Base-by-base conservation (phyloP, 352 stramenopile genomes). In the Phytophthora melonis region DNA sequence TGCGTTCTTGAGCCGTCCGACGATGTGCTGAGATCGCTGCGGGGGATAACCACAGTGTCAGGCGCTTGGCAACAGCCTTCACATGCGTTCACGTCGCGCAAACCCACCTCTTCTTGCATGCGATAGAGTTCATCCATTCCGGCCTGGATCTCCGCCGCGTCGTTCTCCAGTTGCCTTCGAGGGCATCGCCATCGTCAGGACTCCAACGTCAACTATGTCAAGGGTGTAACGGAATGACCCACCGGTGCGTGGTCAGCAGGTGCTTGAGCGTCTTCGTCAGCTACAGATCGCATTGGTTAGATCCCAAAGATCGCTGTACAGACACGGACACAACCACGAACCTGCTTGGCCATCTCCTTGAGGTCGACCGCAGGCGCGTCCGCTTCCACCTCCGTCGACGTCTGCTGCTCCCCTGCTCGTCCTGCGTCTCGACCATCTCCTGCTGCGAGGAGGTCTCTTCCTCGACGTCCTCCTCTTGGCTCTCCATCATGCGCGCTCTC, bases 111-210 rank as follows among this genome's bases (percentile, higher is more conserved):
- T 59, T 92, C 82, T 71, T 94, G 87, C 41, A 80, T 80, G 16
- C 71, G 69, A 54, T 92, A 55, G 23, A 94, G 69, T 30, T 88
- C 74, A 10, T 91, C 78, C 69, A 94, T 77, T 61, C 89, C 87
- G 9, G 66, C 76, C 75, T 92, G 87, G 52, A 94, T 90, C 64
- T 64, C 79, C 5, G 63, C 63, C 1, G 79, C 81, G 39, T 94
- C 85, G 8, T 80, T 77, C 50, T 87, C 83, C 23, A 93, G 66
- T 60, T 83, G 79, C 16, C 86, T 93, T 50, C n/a, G 23, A 43
- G 36, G 36, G 16, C 9, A 43, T 27, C 14, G 41, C 32, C 5
- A n/a, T 30, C 23, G 25, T 77, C 21, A 76, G 14, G 41, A 16
- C 41, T 6, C 10, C 10, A 14, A 43, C 36, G 5, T 16, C 36